phyloP scores from a whole-genome alignment of 768 basidiomycete genomes.

The Suillus clintonianus region DNA sequence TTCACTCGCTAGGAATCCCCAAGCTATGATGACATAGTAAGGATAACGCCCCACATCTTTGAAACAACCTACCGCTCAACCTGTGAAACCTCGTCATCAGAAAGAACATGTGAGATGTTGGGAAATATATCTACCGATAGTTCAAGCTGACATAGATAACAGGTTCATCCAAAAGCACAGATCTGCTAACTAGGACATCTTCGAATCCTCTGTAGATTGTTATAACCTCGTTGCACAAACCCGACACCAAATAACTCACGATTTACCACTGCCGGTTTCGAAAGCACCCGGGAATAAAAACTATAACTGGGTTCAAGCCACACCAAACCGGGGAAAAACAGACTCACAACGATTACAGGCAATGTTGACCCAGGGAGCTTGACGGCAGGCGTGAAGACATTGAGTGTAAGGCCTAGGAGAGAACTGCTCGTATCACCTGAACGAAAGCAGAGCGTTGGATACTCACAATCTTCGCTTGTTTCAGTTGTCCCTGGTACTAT shows the following conservation, averaged over 20 bases:
- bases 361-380: slow-evolving; percentile 11
- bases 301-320: background rate
- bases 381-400: slow-evolving; percentile 22
- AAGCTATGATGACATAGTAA: slow-evolving; percentile 12
- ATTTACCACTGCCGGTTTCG: background rate
- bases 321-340: background rate
- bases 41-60: background rate
- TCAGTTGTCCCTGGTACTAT: slow-evolving; percentile 34
- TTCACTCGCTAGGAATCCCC: slow-evolving; percentile 30
- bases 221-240: background rate
- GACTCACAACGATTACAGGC: slow-evolving; percentile 24
- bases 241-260: background rate
- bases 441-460: slow-evolving; percentile 5
- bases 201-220: slow-evolving; percentile 4
- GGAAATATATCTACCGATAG: background rate
- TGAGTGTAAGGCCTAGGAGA: slow-evolving; percentile 25
- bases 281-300: background rate
- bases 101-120: slow-evolving; percentile 12
- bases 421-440: background rate
- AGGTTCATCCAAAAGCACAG: slow-evolving; percentile 16
- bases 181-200: slow-evolving; percentile 19
- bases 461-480: slow-evolving; percentile 49
- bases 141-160: slow-evolving; percentile 12
- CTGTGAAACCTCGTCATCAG: background rate
- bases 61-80: slow-evolving; percentile 18